Evolutionary conservation across 352 stramenopile species (phyloP), one percentile per base, ranked within the genome.

Genomic region (Globisporangium paroecandrum): DNA sequence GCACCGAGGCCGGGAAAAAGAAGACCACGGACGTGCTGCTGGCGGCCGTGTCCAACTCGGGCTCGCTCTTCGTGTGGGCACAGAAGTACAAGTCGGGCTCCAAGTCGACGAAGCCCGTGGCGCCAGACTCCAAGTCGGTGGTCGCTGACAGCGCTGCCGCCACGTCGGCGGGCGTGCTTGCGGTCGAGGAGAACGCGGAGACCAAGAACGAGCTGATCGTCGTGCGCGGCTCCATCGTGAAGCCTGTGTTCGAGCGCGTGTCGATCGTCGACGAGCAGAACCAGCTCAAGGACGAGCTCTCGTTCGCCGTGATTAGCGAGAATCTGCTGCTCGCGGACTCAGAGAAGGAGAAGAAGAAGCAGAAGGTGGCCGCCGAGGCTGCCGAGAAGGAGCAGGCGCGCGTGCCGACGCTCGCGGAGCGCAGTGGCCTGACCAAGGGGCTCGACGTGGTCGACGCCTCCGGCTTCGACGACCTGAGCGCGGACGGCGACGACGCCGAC

Each of bases 221-320:
- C 6, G 87, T 89, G 27, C 87, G 87, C 55, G 87, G 87, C 25
- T 92, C 87, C 36, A 59, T 76, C 5, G 68, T 90, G 43, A 94
- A 94, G 73, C 87, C 87, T 36, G 75, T 92, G 56, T 95, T 95
- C 34, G 85, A 94, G 73, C 85, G 60, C 51, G 74, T 92, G 18
- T 76, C 82, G 24, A 54, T 82, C 12, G 65, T 91, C 8, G 83
- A 94, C 63, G 80, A 89, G 46, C 73, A 87, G 43, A 69, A 77
- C 24, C 74, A 92, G 76, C 83, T 87, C 55, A 83, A 83, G 63
- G 71, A 69, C 9, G 71, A 84, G 62, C 73, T 94, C 0, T 55
- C 64, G 62, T 90, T 94, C 68, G 75, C 69, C 0, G 68, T 80
- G 20, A 81, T 94, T 43, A 89, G 79, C 62, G 82, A 91, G 65